These are phyloP conservation scores for Diutina pseudorugosa DNA, from an alignment of 1,139 yeast species.

Conservation along the genomic window DNA sequence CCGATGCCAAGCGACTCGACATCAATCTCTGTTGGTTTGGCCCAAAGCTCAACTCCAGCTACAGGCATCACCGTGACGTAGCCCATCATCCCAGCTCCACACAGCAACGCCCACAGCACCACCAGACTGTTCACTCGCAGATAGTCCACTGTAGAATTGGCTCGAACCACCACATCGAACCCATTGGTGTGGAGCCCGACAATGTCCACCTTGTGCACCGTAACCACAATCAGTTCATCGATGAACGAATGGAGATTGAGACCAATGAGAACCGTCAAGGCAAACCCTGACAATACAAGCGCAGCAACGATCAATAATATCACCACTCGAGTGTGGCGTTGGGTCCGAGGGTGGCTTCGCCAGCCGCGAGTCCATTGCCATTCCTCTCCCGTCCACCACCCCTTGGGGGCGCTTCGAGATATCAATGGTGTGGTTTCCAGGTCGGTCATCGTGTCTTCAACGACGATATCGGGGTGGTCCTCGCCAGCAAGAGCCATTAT, in stretches of 20 bases:
- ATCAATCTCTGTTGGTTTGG: not conserved
- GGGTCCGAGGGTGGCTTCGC: not conserved
- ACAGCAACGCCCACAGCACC: not conserved
- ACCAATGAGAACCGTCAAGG: not conserved
- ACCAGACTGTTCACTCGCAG: not conserved
- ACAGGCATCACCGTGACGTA: not conserved
- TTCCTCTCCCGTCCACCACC: not conserved
- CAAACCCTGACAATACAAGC: not conserved
- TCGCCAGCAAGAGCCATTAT: not conserved
- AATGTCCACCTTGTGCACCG: not conserved
- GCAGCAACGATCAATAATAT: not conserved
- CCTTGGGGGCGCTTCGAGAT: not conserved
- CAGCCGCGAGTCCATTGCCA: not conserved
- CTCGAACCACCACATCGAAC: not conserved
- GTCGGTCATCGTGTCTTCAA: not conserved
- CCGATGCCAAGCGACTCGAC: not conserved
- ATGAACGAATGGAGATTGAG: not conserved
- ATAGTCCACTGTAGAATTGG: not conserved
- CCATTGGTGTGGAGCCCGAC: constrained; percentile 2
- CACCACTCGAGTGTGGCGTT: not conserved
- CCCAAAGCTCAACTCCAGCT: not conserved
- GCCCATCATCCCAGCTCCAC: not conserved
- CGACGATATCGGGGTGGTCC: not conserved
- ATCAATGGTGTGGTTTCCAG: not conserved
- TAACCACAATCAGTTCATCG: not conserved